Percentiles rank a stretch among this genome's conserved stretches.
Conservation (phyloP, 1,284 basidiomycete genomes). For the Exobasidium cylindrosporum region DNA sequence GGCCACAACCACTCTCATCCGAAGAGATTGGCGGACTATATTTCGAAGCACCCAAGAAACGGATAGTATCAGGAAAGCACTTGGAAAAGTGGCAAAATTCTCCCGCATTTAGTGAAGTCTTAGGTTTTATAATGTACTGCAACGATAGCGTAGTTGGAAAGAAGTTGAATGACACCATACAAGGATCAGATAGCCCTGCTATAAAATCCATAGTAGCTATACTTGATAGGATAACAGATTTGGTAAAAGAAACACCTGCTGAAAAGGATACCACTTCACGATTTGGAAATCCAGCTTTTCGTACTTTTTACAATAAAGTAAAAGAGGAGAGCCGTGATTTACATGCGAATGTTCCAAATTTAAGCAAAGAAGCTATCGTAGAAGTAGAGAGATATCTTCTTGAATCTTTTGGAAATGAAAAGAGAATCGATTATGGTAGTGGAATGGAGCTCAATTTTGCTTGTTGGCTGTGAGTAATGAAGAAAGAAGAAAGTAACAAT, state of each 20-base stretch:
- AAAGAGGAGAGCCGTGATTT: constrained; percentile 61
- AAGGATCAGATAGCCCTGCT: constrained; percentile 59
- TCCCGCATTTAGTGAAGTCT: constrained; percentile 68
- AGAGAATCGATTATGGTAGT: constrained; percentile 94
- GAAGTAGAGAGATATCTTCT: constrained; percentile 69
- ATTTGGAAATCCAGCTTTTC: constrained; percentile 96
- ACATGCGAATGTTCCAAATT: constrained; percentile 51
- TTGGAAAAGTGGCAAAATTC: constrained; percentile 78
- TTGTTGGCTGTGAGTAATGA: constrained; percentile 89
- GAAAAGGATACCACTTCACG: constrained; percentile 76
- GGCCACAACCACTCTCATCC: not conserved
- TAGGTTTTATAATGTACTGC: constrained; percentile 71
- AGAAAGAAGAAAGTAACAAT: not conserved
- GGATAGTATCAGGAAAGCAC: constrained; percentile 75
- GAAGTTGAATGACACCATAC: constrained; percentile 68
- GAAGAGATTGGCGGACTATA: not conserved
- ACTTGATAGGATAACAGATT: constrained; percentile 25
- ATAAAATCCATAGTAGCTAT: constrained; percentile 60
- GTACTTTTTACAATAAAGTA: constrained; percentile 82
- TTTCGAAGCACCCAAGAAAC: constrained; percentile 61
- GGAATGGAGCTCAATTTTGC: constrained; percentile 98
- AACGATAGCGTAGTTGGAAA: constrained; percentile 75
- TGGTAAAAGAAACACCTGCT: constrained; percentile 70
- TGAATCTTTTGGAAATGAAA: constrained; percentile 85
- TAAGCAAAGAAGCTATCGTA: constrained; percentile 20